These are phyloP conservation scores for Taphrina flavorubra DNA, from an alignment of 1,139 yeast species.

Conservation along the genomic window DNA sequence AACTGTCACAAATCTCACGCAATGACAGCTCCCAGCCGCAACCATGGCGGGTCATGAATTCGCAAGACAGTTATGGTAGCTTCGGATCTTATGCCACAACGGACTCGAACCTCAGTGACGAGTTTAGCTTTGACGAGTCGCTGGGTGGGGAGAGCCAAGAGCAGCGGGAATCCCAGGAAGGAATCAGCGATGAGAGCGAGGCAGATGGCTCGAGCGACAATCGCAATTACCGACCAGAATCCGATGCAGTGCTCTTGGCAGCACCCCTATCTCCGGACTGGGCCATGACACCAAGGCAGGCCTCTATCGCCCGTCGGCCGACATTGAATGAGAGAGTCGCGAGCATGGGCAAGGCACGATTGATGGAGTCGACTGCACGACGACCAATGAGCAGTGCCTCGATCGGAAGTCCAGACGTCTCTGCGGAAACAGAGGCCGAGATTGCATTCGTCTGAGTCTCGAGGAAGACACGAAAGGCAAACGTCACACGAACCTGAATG, in stretches of 20 bases:
- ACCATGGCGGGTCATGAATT: conserved; percentile 36
- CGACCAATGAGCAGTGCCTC: conserved; percentile 40
- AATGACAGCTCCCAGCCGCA: conserved; percentile 33
- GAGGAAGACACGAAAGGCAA: background rate
- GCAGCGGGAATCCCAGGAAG: conserved; percentile 1
- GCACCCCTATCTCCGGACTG: conserved; percentile 36
- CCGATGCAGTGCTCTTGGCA: conserved; percentile 24
- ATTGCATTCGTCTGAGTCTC: conserved; percentile 27
- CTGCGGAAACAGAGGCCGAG: conserved; percentile 33
- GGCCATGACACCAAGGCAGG: conserved; percentile 18
- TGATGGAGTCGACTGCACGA: conserved; percentile 28
- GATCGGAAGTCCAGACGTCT: conserved; percentile 21
- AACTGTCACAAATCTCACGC: conserved; percentile 14
- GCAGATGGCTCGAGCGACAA: background rate
- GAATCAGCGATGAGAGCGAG: background rate
- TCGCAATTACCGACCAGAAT: conserved; percentile 4
- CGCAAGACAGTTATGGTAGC: conserved; percentile 33
- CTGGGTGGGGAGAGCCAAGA: conserved; percentile 23
- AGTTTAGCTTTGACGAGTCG: conserved; percentile 33
- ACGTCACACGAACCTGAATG: background rate
- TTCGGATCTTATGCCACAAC: conserved; percentile 39
- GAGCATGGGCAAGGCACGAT: conserved; percentile 22
- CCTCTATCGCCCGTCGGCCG: conserved; percentile 34
- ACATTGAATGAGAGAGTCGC: conserved; percentile 35
- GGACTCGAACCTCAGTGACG: conserved; percentile 32